These are phyloP conservation scores for Phylloporus arenicola DNA, from an alignment of 768 basidiomycete genomes.

Conservation along the genomic window DNA sequence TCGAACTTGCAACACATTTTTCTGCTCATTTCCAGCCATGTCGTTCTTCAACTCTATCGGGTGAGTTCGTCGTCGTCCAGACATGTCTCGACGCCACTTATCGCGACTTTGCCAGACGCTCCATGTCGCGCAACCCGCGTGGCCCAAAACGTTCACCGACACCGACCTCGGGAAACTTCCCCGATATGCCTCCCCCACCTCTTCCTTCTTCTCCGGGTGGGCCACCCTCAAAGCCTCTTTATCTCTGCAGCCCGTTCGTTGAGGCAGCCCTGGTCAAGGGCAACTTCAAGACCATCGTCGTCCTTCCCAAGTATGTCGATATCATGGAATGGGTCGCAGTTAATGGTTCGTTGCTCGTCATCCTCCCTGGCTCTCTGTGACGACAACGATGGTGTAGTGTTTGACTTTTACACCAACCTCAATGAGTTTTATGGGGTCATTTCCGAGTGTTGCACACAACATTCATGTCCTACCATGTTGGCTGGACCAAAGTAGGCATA, in stretches of 20 bases:
- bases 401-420: slow-evolving; percentile 95
- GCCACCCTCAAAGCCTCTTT: slow-evolving; percentile 56
- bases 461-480: slow-evolving; percentile 88
- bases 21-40: slow-evolving; percentile 36
- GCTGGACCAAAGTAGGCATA: slow-evolving; percentile 72
- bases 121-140: slow-evolving; percentile 70
- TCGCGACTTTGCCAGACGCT: slow-evolving; percentile 43
- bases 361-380: too few relatives aligned
- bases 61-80: slow-evolving; percentile 35
- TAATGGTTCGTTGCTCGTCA: slow-evolving; percentile 61
- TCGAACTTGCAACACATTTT: background rate
- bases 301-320: slow-evolving; percentile 91
- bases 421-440: slow-evolving; percentile 96
- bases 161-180: slow-evolving; percentile 61
- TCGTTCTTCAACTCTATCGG: slow-evolving; percentile 83
- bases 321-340: slow-evolving; percentile 97
- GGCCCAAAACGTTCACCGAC: slow-evolving; percentile 69
- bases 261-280: slow-evolving; percentile 95
- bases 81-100: slow-evolving; percentile 5
- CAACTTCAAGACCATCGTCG: slow-evolving; percentile 97
- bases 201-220: slow-evolving; percentile 36
- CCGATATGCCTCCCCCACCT: slow-evolving; percentile 40
- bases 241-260: slow-evolving; percentile 90
- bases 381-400: slow-evolving; percentile 48
- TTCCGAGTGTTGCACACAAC: slow-evolving; percentile 87